Base-by-base conservation (phyloP, 2,329 filamentous ascomycete genomes). In the Penicillium sclerotiorum region DNA sequence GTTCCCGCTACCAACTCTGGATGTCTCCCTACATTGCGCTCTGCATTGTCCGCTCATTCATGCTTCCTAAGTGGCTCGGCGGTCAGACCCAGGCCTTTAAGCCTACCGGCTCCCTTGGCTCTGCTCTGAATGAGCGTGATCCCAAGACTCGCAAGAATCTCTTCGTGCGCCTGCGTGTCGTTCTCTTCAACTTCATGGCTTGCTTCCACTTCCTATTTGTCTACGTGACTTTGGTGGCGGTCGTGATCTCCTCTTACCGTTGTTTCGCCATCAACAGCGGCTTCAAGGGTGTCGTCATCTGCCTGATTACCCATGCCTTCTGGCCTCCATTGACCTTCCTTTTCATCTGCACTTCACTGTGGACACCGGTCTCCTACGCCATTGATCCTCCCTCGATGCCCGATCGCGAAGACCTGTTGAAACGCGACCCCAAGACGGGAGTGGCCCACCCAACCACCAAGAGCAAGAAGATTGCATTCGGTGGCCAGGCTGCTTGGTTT, bases 1-100 rank as follows among this genome's bases (percentile, higher is more conserved):
- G 80, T 32, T 75, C 76, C 2, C 73, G 80, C 4, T 79, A 80
- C 54, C 79, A 83, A 64, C 71, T 85, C 22, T 85, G 82, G 81
- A 85, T 85, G 81, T 76, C 81, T 6, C 81, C 82, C 0, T 85
- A 83, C 65, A 80, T 83, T 52, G 79, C 80, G 0, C 71, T 83
- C 9, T 80, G 78, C 58, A 77, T 85, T 46, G 67, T 84, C 44
- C 80, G 80, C 2, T 77, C 81, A 1, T 85, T 85, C 59, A 57
- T 84, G 12, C 71, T 85, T 2, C 82, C 82, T 21, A 76, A 63
- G 7, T 84, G 81, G 81, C 77, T 85, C 13, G 83, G 83, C 13
- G 83, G 81, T 17, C 74, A 81, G 60, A 67, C 77, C 0, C 77
- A 81, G 63, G 81, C 79, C 17, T 86, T 86, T 71, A 82, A 81